Base-by-base conservation (phyloP, 805 yeast genomes). In the Metschnikowia amazonensis region DNA sequence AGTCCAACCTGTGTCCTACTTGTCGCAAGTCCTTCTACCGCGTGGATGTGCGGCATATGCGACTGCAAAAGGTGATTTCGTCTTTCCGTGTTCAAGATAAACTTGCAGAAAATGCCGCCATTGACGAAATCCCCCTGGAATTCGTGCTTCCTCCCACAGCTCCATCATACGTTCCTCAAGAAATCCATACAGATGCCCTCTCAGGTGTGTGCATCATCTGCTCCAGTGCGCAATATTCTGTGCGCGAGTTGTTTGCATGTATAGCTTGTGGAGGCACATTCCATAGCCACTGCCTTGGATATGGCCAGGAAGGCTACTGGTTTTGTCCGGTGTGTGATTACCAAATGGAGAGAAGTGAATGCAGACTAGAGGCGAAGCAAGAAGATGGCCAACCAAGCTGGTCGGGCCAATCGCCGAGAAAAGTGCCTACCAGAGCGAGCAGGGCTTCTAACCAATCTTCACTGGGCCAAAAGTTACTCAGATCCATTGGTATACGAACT, bases 1-100 rank as follows among this genome's bases (percentile, higher is more conserved):
- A 76, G 32, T 77, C 84, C 20, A 79, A 77, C 57, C 69, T 75
- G 43, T 81, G 86, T 56, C 87, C 87, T 2, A 75, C 81, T 4
- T 81, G 87, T 55, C 75, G 87, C 17, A 55, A 69, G 25, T 64
- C 65, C 36, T 80, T 71, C 55, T 60, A 70, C 38, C 48, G 61
- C 21, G 62, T 77, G 23, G 67, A 69, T 42, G 54, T 64, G 20
- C 58, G 58, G n/a, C 43, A 50, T 5, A 35, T 45, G 2, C 55
- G 33, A 7, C 53, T 57, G 9, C 33, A 37, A 4, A 28, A 17
- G 10, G 45, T 51, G 3, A n/a, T 50, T 37, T 16, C 39, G 17
- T 36, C 52, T 7, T 37, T 64, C 9, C 27, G 45, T 1, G 60
- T 70, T 3, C 57, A 63, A 43, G 73, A 70, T 47, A 60, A 56